Conservation (phyloP, 495 filamentous ascomycete species). For the Staphylotrichum longicolle region DNA sequence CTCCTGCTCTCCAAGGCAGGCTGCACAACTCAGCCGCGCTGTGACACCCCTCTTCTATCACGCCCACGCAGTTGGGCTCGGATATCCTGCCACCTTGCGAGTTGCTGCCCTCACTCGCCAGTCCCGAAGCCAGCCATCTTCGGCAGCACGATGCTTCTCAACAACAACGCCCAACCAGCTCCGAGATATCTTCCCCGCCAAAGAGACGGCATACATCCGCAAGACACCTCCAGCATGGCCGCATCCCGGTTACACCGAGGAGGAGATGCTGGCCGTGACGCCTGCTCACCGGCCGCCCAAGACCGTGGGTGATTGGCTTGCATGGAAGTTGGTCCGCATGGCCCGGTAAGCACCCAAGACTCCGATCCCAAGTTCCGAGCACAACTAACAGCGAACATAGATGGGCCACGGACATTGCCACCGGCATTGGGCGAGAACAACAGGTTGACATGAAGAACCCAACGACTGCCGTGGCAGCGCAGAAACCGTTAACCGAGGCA, state of each 20-base stretch:
- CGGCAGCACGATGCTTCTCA: conserved; percentile 36
- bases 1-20: conserved; percentile 38
- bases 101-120: conserved; percentile 16
- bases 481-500: conserved; percentile 46
- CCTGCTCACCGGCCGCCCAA: conserved; percentile 39
- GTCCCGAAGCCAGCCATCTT: not conserved
- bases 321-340: conserved; percentile 45
- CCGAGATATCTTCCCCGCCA: conserved; percentile 48
- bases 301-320: conserved; percentile 44
- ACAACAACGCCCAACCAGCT: conserved; percentile 40
- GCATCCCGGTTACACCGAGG: conserved; percentile 59
- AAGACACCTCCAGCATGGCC: conserved; percentile 61
- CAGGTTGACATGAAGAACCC: conserved; percentile 48
- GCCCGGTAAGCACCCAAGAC: conserved; percentile 26
- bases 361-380: not conserved
- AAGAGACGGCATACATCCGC: conserved; percentile 47
- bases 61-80: conserved; percentile 17
- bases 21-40: conserved; percentile 33
- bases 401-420: conserved; percentile 49
- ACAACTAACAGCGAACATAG: conserved; percentile 23
- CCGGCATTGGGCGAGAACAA: conserved; percentile 44
- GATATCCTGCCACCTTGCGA: conserved; percentile 31
- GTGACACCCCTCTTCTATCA: conserved; percentile 26
- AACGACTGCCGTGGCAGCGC: conserved; percentile 42
- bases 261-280: conserved; percentile 46